phyloP scores from a whole-genome alignment of 2,329 filamentous ascomycete genomes.

The Didymella pinodella region DNA sequence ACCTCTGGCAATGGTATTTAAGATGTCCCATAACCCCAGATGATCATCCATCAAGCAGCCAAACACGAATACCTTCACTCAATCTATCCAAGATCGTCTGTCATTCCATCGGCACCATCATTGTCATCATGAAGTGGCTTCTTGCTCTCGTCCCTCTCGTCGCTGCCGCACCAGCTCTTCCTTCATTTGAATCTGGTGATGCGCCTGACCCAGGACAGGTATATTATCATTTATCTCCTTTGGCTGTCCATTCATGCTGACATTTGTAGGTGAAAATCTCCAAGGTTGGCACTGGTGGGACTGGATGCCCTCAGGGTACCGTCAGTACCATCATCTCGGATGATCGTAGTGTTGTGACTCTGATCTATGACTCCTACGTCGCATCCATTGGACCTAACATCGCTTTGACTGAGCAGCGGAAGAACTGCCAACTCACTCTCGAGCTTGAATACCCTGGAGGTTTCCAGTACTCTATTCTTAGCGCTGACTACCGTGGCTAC shows the following conservation, averaged over 20 bases:
- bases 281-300: conserved; percentile 57
- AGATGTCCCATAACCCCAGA: conserved; percentile 34
- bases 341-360: conserved; percentile 58
- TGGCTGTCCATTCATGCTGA: conserved; percentile 20
- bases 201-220: conserved; percentile 45
- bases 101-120: conserved; percentile 15
- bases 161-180: conserved; percentile 37
- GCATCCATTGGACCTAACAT: conserved; percentile 59
- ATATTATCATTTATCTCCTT: neutral
- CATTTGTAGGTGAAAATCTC: conserved; percentile 52
- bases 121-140: conserved; percentile 51
- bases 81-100: conserved; percentile 28
- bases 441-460: conserved; percentile 61
- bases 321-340: conserved; percentile 54
- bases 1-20: conserved; percentile 40
- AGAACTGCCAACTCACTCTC: conserved; percentile 64
- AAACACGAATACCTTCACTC: conserved; percentile 19
- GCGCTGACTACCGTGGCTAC: conserved; percentile 63
- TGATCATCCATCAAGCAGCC: conserved; percentile 42
- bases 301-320: conserved; percentile 57
- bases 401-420: conserved; percentile 55
- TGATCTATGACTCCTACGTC: conserved; percentile 62
- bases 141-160: conserved; percentile 45
- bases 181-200: conserved; percentile 30
- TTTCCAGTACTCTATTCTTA: conserved; percentile 63